Base-by-base conservation (phyloP, 2,329 filamentous ascomycete genomes). In the Endocalyx cinctus region DNA sequence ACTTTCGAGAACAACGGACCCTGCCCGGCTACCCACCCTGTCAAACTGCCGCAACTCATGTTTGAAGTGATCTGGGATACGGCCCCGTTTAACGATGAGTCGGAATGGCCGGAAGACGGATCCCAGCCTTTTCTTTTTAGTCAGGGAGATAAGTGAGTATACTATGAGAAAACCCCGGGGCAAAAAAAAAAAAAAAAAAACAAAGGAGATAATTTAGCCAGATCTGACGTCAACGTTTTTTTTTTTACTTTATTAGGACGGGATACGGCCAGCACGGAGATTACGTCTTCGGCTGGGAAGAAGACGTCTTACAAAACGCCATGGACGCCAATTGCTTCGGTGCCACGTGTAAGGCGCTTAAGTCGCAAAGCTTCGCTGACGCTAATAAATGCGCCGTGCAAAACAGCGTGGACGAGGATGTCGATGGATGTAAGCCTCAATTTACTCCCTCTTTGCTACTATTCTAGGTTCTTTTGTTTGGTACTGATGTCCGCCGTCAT, bases 21-120 rank as follows among this genome's bases (percentile, higher is more conserved):
- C 8, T 77, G 72, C 45, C 72, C 72, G 6, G 45, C 47, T 10
- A 59, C 59, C 2, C 70, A 74, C 44, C 74, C 73, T 0, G 64
- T 68, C 10, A 74, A 72, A 38, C 58, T 78, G 6, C 64, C 76
- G 14, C 76, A 75, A 17, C 61, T 82, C 37, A 79, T 82, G 61
- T 75, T 66, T 46, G 77, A 80, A 56, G 68, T 76, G 39, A 67
- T 75, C 42, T 81, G 69, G 63, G 58, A 65, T 30, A 53, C 51
- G 7, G 36, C 45, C 3, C 35, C 39, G 4, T 55, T 51, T 27
- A 55, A 54, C 37, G 40, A 52, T 33, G 30, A 36, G 18, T 29
- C 39, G 1, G 41, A 49, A 8, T 54, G 51, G 51, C 50, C 51
- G 0, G 34, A 36, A 17, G 51, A 54, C 25, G 50, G 50, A 8